Percentiles rank a stretch among this genome's conserved stretches.
Evolutionary conservation across 306 rosid species (phyloP).

Genomic region (Arachis stenosperma): DNA sequence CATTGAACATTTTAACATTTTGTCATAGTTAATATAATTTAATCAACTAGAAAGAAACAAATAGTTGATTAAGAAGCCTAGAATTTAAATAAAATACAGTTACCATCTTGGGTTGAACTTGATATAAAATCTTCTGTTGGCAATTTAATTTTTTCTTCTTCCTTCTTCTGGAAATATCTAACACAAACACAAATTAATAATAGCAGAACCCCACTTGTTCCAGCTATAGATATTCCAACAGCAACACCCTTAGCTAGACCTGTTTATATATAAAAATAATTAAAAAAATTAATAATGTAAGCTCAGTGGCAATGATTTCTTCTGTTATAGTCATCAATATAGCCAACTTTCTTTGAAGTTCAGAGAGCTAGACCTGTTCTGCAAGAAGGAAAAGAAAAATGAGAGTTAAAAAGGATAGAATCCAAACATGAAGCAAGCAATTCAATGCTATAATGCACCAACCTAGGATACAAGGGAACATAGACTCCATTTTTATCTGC

Average conservation of each 20-base stretch:
- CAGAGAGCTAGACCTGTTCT: slow-evolving; percentile 51
- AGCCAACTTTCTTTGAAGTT: not conserved
- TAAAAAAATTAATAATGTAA: slow-evolving; percentile 19
- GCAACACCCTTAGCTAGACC: slow-evolving; percentile 53
- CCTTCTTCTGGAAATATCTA: slow-evolving; percentile 53
- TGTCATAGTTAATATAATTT: no score
- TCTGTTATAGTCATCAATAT: not conserved
- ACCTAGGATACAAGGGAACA: slow-evolving; percentile 56
- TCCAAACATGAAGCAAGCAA: slow-evolving; percentile 23
- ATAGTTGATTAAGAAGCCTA: not conserved
- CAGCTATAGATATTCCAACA: slow-evolving; percentile 68
- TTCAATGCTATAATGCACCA: slow-evolving; percentile 45
- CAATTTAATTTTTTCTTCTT: slow-evolving; percentile 39
- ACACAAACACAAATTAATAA: slow-evolving; percentile 49
- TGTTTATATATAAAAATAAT: slow-evolving; percentile 58
- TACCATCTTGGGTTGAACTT: slow-evolving; percentile 54
- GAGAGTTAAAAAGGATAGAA: slow-evolving; percentile 25
- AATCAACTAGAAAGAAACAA: no score
- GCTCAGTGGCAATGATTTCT: slow-evolving; percentile 28
- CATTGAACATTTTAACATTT: no score
- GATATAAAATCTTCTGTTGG: slow-evolving; percentile 42
- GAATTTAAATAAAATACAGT: slow-evolving; percentile 30
- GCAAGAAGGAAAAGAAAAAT: slow-evolving; percentile 51
- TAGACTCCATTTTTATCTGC: slow-evolving; percentile 62
- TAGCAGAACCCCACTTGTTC: slow-evolving; percentile 51